phyloP scores from a whole-genome alignment of 1,139 yeast species.

The Lodderomyces orthopsilosis region DNA sequence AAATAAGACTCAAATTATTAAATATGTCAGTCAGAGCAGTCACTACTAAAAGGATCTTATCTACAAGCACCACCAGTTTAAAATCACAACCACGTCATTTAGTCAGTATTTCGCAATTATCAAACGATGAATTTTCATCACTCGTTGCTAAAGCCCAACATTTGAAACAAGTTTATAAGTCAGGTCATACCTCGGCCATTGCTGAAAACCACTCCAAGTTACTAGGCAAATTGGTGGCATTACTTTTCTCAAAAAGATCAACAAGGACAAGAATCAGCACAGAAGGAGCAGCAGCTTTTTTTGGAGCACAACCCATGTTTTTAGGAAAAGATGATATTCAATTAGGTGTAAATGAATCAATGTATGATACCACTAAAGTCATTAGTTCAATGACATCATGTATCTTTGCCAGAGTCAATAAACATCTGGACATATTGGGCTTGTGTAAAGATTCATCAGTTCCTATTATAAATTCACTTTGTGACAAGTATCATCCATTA shows the following conservation, averaged over 20 bases:
- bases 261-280: constrained; percentile 93
- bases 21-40: constrained; percentile 4
- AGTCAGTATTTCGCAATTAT: constrained; percentile 72
- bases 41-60: constrained; percentile 2
- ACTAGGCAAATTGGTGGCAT: constrained; percentile 77
- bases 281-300: constrained; percentile 90
- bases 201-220: constrained; percentile 54
- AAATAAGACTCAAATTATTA: too few relatives aligned
- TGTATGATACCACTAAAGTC: constrained; percentile 84
- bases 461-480: constrained; percentile 89
- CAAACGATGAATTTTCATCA: constrained; percentile 63
- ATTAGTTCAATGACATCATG: constrained; percentile 94
- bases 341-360: constrained; percentile 87
- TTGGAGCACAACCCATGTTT: constrained; percentile 96
- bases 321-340: constrained; percentile 95
- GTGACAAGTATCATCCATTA: constrained; percentile 90
- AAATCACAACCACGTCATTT: constrained; percentile 59
- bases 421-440: constrained; percentile 77
- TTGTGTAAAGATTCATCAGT: constrained; percentile 74
- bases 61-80: constrained; percentile 1
- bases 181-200: constrained; percentile 41
- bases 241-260: constrained; percentile 85
- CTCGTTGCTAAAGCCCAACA: constrained; percentile 67
- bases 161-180: constrained; percentile 57
- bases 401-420: constrained; percentile 91